phyloP scores from a whole-genome alignment of 352 stramenopile species.

The Pythium myriotylum region DNA sequence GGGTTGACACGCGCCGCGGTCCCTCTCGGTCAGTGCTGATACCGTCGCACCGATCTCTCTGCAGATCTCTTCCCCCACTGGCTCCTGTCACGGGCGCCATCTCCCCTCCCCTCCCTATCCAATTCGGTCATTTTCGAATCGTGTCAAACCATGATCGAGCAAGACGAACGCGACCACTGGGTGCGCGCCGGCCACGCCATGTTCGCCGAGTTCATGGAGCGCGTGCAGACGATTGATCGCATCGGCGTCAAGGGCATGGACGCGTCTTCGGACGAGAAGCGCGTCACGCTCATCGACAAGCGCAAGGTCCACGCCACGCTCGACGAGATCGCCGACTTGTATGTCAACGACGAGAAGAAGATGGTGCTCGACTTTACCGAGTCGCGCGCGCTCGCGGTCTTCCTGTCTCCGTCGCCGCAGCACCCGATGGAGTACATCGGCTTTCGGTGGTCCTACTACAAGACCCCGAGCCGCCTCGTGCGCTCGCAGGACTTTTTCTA shows the following conservation, averaged over 20 bases:
- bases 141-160: slow-evolving; percentile 14
- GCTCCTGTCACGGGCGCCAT: neutral
- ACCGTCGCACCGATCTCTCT: too few relatives aligned
- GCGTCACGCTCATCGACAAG: slow-evolving; percentile 54
- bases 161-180: slow-evolving; percentile 22
- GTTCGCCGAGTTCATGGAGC: slow-evolving; percentile 31
- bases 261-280: slow-evolving; percentile 37
- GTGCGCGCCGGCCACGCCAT: slow-evolving; percentile 22
- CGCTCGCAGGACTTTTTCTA: slow-evolving; percentile 79
- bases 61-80: too few relatives aligned
- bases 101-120: neutral
- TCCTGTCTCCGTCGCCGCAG: slow-evolving; percentile 39
- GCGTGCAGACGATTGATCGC: slow-evolving; percentile 26
- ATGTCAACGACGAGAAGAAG: slow-evolving; percentile 62
- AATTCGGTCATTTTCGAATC: neutral
- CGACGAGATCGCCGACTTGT: slow-evolving; percentile 69
- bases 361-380: slow-evolving; percentile 79
- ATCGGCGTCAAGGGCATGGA: slow-evolving; percentile 27
- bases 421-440: slow-evolving; percentile 57
- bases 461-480: slow-evolving; percentile 57
- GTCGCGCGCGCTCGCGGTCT: slow-evolving; percentile 50
- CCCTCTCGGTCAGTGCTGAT: too few relatives aligned
- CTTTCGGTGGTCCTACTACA: slow-evolving; percentile 72
- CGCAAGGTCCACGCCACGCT: slow-evolving; percentile 63
- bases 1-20: too few relatives aligned